Base-by-base conservation (phyloP, 352 stramenopile genomes). In the Globisporangium rhizosaccharum region DNA sequence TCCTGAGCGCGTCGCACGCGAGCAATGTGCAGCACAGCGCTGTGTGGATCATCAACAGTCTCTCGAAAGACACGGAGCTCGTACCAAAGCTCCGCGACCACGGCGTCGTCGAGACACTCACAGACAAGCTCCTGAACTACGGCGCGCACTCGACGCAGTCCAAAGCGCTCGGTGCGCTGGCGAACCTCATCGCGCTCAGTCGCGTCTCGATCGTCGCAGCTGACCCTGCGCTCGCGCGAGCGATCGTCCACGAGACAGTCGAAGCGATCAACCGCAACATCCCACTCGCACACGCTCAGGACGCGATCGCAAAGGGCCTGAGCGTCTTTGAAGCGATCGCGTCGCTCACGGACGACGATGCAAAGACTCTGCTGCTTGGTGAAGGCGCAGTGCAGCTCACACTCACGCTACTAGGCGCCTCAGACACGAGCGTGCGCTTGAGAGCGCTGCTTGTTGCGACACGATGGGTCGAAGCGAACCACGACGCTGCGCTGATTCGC, bases 1-100 rank as follows among this genome's bases (percentile, higher is more conserved):
- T 68, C 10, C 48, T 78, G 20, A 42, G 26, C 47, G 53, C 60
- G 9, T 17, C 60, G 10, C 26, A 45, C 26, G 41, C 3, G 26
- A 61, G 30, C 30, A 36, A n/a, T n/a, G 36, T 86, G 2, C 70
- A 86, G 25, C 71, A 76, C 41, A 84, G 85, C 46, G 76, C 76
- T 0, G 57, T 73, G 1, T 84, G 70, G 70, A 67, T 89, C 3
- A 59, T 89, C 28, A 72, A 75, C 14, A 81, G 66, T 42, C 63
- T 92, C 4, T 79, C 82, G 11, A 85, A 88, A 46, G 82, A 92
- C 51, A 44, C 37, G 0, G 82, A 92, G 48, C 68, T 92, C 0
- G 70, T 85, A 10, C 62, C 68, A n/a, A 88, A 90, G 57, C 60
- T 92, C 0, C 62, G 73, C 17, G 74, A 83, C 6, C 61, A 86